Evolutionary conservation across 2,329 filamentous ascomycete genomes (phyloP).

Genomic region (Trichoderma citrinoviride): DNA sequence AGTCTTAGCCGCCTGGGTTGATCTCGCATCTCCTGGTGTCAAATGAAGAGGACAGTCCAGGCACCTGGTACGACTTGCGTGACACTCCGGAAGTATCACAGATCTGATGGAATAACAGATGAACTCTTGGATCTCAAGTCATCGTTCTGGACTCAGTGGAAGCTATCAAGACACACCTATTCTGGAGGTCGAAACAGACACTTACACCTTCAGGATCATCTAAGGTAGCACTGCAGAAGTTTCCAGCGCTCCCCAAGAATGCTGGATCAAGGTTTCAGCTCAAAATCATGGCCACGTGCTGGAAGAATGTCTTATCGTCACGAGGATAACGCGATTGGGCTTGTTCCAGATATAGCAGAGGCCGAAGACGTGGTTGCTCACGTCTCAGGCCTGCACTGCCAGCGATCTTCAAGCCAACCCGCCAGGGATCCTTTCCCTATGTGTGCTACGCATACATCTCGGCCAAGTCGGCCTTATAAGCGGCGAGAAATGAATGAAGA

Average conservation of each 20-base stretch:
- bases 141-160: background rate
- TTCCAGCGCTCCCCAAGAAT: background rate
- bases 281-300: background rate
- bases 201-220: background rate
- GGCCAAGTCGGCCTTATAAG: background rate
- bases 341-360: background rate
- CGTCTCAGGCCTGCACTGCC: background rate
- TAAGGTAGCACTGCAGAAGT: background rate
- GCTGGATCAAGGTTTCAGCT: background rate
- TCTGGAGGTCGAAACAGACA: background rate
- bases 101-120: background rate
- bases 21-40: background rate
- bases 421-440: background rate
- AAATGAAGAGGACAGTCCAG: background rate
- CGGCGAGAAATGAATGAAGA: background rate
- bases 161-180: background rate
- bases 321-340: background rate
- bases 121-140: background rate
- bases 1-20: background rate
- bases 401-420: background rate
- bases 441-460: background rate
- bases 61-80: background rate
- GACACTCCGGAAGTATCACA: background rate
- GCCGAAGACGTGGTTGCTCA: background rate
- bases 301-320: background rate